Evolutionary conservation across 768 basidiomycete species (phyloP), one percentile per base, ranked within the genome.

Genomic region (Hygrophorus russula): DNA sequence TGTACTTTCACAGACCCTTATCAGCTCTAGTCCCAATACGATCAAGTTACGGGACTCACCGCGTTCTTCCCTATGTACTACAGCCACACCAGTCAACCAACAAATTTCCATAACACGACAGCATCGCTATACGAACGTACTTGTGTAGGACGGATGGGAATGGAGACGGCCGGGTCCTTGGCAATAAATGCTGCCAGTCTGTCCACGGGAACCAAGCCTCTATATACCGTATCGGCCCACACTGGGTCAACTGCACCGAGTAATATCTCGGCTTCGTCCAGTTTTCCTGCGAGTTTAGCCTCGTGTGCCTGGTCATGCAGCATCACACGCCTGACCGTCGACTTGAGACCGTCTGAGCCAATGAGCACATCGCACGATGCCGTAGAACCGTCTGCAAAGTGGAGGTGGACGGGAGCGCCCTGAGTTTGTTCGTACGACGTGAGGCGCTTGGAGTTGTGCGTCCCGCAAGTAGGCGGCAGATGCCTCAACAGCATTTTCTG

Each of bases 301-400:
- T n/a, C n/a, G n/a, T n/a, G 54, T 2, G 59, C 62, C 46, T 65
- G 64, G 51, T 68, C 68, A 37, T 49, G 52, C 39, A 71, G 47
- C 36, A 74, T 50, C 3, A 58, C 55, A 24, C 58, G 55, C 29
- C 73, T 62, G 50, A 78, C 72, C 45, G 63, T 65, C 24, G 78
- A 81, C 59, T 74, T 76, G 46, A 82, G 47, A 3, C 80, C 80
- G 49, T 83, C 80, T n/a, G 79, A 78, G 29, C 80, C 80, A 40
- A 83, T 58, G 59, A 86, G 70, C 8, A 83, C 54, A 55, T 85
- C 80, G 54, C 78, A 83, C 15, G 66, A 63, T 5, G 75, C 65
- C 7, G 61, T 67, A 5, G 76, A 65, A 33, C 78, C 80, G 51
- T 85, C 82, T 47, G 71, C 61, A 53, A 86, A 86, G 14, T 63